These are phyloP conservation scores for Fallopia convolvulus DNA, from an alignment of 148 eudicot genomes.

Conservation along the genomic window DNA sequence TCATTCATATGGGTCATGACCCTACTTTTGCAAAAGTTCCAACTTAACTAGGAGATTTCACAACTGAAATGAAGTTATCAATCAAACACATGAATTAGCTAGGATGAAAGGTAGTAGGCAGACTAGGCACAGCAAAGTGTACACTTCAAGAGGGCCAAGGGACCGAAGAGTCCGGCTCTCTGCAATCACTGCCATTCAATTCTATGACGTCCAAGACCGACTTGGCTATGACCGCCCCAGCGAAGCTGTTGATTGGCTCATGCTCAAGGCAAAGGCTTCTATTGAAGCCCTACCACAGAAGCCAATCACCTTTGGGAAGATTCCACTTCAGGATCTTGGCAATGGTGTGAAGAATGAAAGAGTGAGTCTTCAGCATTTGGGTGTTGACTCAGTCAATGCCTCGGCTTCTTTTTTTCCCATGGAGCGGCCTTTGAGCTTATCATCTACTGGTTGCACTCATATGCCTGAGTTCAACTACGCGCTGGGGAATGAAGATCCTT, in stretches of 20 bases:
- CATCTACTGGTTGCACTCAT: neutral
- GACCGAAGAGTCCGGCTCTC: constrained; percentile 53
- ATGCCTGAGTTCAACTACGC: neutral
- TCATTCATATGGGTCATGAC: constrained; percentile 2
- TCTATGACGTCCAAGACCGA: constrained; percentile 62
- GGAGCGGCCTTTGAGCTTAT: neutral
- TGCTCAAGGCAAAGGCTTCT: constrained; percentile 42
- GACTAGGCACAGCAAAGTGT: constrained; percentile 37
- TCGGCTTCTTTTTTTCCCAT: neutral
- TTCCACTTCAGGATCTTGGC: neutral
- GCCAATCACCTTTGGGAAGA: neutral
- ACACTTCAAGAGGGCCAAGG: constrained; percentile 42
- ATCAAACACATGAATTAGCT: neutral
- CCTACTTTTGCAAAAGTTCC: constrained; percentile 1
- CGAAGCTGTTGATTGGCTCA: constrained; percentile 61
- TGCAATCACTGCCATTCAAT: constrained; percentile 50
- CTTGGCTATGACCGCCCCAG: constrained; percentile 57
- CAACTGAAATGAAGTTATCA: neutral
- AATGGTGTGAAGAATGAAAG: neutral
- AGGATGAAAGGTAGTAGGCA: neutral
- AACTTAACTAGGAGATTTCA: neutral
- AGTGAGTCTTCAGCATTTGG: neutral
- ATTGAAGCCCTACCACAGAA: constrained; percentile 19
- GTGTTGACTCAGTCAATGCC: neutral
- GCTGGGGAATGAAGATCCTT: neutral